Evolutionary conservation across 345 rosid genomes (phyloP), one percentile per base, ranked within the genome.

Genomic region (Aquilaria malaccensis): DNA sequence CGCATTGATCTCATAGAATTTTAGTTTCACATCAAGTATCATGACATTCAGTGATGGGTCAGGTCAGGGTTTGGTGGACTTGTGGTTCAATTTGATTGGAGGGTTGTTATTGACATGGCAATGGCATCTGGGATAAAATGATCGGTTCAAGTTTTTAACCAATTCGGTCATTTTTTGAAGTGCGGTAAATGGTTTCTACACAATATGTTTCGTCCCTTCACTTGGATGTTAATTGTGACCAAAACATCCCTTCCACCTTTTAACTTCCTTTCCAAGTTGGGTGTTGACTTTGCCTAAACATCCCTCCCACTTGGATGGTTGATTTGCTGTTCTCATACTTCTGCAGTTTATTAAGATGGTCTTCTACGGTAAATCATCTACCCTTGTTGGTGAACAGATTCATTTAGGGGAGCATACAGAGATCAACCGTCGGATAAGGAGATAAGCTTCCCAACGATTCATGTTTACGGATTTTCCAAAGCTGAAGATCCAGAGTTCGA

Each of bases 401-500:
- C 83, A 56, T 92, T 89, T 69, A 74, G 79, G 53, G 98, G 95
- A 71, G 70, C 85, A 65, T 89, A 79, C 66, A 75, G 63, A 49
- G 79, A 71, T 50, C 76, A 71, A 55, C 77, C 72, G 10, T 78
- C 69, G 58, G 76, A 69, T 12, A 72, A 62, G 64, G 72, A 73
- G 50, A 74, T 70, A 37, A 68, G 65, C 58, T 76, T 83, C 56
- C 98, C 96, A 58, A 71, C 56, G 63, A 87, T 93, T 72, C 94
- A 93, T 73, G 89, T 89, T 32, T 87, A 89, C 59, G 98, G 97
- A 51, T 93, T 93, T 76, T 93, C 98, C 59, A 93, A 84, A 73
- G 98, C 96, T 63, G 49, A 73, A 67, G 98, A 89, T 79, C 96
- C 93, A 5, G 96, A 92, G 59, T 92, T 87, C 50, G 98, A 92